A percentile compares a stretch with the other conserved stretches of the same genome.
Conservation (phyloP, 148 eudicot genomes). For the Rhododendron simsii region DNA sequence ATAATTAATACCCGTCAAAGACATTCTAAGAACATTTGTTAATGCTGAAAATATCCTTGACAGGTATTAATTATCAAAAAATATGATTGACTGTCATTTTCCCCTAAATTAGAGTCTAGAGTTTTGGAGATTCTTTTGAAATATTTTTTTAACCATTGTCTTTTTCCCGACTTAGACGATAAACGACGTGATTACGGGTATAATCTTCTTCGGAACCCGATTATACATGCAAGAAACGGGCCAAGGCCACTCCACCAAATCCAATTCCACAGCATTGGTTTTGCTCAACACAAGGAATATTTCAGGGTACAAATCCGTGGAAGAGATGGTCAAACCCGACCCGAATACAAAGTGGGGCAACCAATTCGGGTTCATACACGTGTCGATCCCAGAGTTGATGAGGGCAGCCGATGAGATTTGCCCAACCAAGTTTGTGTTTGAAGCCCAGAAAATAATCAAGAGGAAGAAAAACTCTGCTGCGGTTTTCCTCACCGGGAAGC, state of each 20-base stretch:
- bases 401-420: not conserved
- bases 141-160: not conserved
- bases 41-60: no score
- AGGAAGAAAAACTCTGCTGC: conserved; percentile 61
- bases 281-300: conserved; percentile 72
- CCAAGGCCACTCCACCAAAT: conserved; percentile 14
- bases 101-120: no score
- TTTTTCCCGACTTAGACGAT: conserved; percentile 34
- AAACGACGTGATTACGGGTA: conserved; percentile 71
- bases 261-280: conserved; percentile 69
- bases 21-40: no score
- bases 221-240: conserved; percentile 57
- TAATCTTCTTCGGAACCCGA: conserved; percentile 58
- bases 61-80: no score
- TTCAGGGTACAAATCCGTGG: conserved; percentile 56
- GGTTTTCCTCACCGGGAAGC: conserved; percentile 65
- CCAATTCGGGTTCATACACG: conserved; percentile 75
- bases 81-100: no score
- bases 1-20: no score
- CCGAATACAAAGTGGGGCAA: conserved; percentile 63
- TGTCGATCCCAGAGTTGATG: conserved; percentile 42
- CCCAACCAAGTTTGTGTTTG: conserved; percentile 43
- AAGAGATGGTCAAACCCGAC: conserved; percentile 57
- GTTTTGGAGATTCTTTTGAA: no score
- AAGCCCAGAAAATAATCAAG: conserved; percentile 48